A percentile compares a stretch with the other conserved stretches of the same genome.
Evolutionary conservation across 202 grass and related monocot genomes (phyloP).

Genomic region (Miscanthus sacchariflorus): DNA sequence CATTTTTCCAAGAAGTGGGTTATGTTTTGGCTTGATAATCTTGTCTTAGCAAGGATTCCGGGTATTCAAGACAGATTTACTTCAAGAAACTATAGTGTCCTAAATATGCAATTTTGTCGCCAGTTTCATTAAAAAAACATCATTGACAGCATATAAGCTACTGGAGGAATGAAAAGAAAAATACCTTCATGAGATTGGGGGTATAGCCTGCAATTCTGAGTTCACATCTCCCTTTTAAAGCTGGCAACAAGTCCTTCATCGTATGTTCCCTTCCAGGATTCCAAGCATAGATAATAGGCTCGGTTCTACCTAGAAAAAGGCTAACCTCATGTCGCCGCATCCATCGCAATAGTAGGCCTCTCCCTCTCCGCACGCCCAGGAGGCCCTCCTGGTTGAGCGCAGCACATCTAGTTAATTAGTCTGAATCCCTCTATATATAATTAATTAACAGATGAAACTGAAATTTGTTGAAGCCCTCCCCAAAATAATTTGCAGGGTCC

Average conservation of each 20-base stretch:
- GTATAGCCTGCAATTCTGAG: constrained; percentile 72
- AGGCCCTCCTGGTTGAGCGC: too few relatives aligned
- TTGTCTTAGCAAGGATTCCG: not conserved
- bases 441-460: too few relatives aligned
- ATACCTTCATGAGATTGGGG: constrained; percentile 75
- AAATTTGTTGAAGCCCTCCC: too few relatives aligned
- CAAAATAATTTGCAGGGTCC: too few relatives aligned
- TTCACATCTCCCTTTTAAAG: constrained; percentile 86
- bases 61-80: not conserved
- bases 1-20: not conserved
- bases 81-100: not conserved
- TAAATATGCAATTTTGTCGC: too few relatives aligned
- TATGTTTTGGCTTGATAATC: not conserved
- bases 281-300: constrained; percentile 79
- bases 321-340: too few relatives aligned
- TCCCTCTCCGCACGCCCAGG: too few relatives aligned
- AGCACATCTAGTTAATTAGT: too few relatives aligned
- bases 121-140: too few relatives aligned
- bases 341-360: too few relatives aligned
- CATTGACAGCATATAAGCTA: constrained; percentile 27
- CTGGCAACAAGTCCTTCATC: constrained; percentile 64
- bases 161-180: constrained; percentile 34
- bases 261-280: constrained; percentile 78
- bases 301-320: constrained; percentile 69
- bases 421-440: too few relatives aligned